Evolutionary conservation across 2,329 filamentous ascomycete genomes (phyloP).

Genomic region (Neopestalotiopsis clavispora): DNA sequence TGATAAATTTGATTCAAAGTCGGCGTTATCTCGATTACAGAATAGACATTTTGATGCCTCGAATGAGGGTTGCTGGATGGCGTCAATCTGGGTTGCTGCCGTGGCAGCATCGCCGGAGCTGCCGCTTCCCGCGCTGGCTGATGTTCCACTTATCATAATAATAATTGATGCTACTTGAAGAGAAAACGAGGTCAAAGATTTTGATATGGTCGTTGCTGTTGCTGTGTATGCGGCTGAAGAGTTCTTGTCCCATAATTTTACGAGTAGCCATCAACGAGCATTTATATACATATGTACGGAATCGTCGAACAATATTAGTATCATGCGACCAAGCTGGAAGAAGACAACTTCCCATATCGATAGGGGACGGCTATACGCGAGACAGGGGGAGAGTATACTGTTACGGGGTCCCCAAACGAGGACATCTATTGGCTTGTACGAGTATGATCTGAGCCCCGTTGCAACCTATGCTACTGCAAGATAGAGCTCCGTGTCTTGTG

Average conservation of each 20-base stretch:
- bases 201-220: neutral
- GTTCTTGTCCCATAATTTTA: neutral
- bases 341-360: neutral
- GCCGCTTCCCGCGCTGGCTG: constrained; percentile 49
- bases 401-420: neutral
- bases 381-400: neutral
- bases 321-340: neutral
- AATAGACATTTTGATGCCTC: constrained; percentile 8
- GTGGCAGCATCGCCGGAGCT: constrained; percentile 29
- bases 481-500: neutral
- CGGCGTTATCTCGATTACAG: neutral
- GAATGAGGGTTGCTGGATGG: constrained; percentile 48
- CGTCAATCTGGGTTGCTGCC: constrained; percentile 36
- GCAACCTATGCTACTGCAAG: neutral
- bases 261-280: neutral
- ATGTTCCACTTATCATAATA: constrained; percentile 45
- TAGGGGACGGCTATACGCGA: neutral
- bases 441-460: neutral
- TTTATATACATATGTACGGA: neutral
- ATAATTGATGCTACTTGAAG: neutral
- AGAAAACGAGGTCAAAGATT: neutral
- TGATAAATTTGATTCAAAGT: constrained; percentile 41
- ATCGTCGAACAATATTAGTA: neutral
- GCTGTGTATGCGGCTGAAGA: neutral
- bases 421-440: neutral